Evolutionary conservation across 306 rosid genomes (phyloP), one percentile per base, ranked within the genome.

Genomic region (Bauhinia variegata): DNA sequence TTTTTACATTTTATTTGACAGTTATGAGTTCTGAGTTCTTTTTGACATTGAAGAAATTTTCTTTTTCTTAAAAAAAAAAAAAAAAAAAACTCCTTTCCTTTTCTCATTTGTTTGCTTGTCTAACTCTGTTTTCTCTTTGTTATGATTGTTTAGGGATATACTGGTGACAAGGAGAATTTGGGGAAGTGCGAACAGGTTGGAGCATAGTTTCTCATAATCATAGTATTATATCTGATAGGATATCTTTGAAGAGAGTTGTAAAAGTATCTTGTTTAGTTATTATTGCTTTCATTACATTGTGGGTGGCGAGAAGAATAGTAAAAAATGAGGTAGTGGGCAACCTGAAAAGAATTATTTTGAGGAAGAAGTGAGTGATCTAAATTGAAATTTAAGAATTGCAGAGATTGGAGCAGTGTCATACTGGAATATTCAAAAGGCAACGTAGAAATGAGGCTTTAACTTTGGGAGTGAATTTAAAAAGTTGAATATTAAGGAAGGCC

Each of bases 111-210:
- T 57, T 54, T 60, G 17, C 60, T 75, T 36, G 44, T 59, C 75
- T 34, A 55, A 76, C 74, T 53, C 74, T 76, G 69, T 70, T 81
- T 66, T 46, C 61, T 71, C 48, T 17, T 47, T 68, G 62, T 71
- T 79, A 54, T 72, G 16, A 63, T 68, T 77, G 32, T 76, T 74
- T 66, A 95, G 99, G 89, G 77, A 39, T 90, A 95, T 80, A 75
- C 87, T 2, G 99, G 99, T 1, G 96, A 95, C 83, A 86, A 68
- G 82, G 97, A 88, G 48, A 78, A 28, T 61, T 75, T 95, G 60
- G 99, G 99, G 34, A 90, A 85, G 85, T 95, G 99, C 60, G 99
- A 95, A 85, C 95, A 88, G 99, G 99, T 95, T 74, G 73, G 81
- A 59, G 41, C 59, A 72, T 79, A 15, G 7, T 67, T 75, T 60